A percentile compares a stretch with the other conserved stretches of the same genome.
Evolutionary conservation across 768 basidiomycete species (phyloP).

Genomic region (Hortiboletus flavorubellus): DNA sequence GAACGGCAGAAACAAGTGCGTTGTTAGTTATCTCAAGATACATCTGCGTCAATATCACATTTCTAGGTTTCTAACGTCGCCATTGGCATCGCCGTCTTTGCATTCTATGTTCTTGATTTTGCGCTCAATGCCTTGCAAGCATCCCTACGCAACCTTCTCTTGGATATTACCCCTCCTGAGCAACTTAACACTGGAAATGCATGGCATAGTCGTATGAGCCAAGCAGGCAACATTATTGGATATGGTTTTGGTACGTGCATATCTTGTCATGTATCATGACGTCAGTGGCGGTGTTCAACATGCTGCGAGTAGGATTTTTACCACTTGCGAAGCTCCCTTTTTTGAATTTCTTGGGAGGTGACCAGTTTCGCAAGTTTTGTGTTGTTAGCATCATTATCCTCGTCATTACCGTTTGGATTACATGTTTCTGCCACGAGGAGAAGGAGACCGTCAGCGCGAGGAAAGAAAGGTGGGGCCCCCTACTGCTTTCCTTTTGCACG

Average conservation of each 20-base stretch:
- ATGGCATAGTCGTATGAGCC: constrained; percentile 95
- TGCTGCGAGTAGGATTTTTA: constrained; percentile 60
- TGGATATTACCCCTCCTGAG: constrained; percentile 85
- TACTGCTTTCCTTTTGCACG: neutral
- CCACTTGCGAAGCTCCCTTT: constrained; percentile 81
- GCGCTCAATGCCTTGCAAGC: constrained; percentile 96
- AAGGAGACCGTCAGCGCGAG: constrained; percentile 54
- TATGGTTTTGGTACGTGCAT: constrained; percentile 74
- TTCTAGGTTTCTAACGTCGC: constrained; percentile 62
- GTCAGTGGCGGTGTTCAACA: constrained; percentile 6
- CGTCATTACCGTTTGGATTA: constrained; percentile 78
- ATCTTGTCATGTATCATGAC: neutral
- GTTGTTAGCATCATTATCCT: constrained; percentile 79
- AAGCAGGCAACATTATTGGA: constrained; percentile 95
- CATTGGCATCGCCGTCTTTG: constrained; percentile 81
- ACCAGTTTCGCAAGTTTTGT: constrained; percentile 96
- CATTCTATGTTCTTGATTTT: constrained; percentile 95
- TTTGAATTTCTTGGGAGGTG: constrained; percentile 78
- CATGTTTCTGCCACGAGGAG: constrained; percentile 84
- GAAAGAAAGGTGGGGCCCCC: constrained; percentile 38
- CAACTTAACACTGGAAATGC: constrained; percentile 95
- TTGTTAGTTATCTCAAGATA: neutral
- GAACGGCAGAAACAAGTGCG: constrained; percentile 58
- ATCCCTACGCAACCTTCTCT: constrained; percentile 86
- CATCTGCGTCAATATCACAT: neutral